Evolutionary conservation across 176 grass and related monocot genomes (phyloP).

Genomic region (Hyparrhenia diplandra): DNA sequence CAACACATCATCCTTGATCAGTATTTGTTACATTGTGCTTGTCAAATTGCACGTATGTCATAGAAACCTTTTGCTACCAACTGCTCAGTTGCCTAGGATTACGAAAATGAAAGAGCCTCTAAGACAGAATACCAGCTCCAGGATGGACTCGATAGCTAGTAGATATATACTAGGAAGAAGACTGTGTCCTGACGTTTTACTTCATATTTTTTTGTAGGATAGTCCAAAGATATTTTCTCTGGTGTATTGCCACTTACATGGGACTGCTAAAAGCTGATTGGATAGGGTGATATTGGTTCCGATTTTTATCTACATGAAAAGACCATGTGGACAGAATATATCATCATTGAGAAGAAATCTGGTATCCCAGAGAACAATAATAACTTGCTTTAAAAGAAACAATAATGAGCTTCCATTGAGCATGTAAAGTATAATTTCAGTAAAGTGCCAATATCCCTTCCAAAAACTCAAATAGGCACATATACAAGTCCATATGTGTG

Average conservation of each 20-base stretch:
- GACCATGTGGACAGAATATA: background rate
- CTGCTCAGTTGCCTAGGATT: background rate
- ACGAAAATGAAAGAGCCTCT: background rate
- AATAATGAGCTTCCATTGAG: background rate
- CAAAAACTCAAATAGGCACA: background rate
- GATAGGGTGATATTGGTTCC: background rate
- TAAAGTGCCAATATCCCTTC: background rate
- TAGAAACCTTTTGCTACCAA: background rate
- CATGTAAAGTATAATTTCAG: background rate
- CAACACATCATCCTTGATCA: background rate
- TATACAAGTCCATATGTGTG: background rate
- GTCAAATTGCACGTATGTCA: background rate
- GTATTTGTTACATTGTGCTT: background rate
- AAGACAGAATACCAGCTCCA: background rate
- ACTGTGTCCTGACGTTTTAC: background rate
- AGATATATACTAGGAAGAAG: too few relatives aligned
- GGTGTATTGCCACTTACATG: background rate
- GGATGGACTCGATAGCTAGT: background rate
- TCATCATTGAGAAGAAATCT: constrained; percentile 2
- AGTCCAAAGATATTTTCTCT: background rate
- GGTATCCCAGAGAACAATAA: background rate
- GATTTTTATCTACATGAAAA: background rate
- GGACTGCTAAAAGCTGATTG: background rate
- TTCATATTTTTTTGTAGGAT: background rate
- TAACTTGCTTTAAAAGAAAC: background rate